These are phyloP conservation scores for Lasiodiplodia hormozganensis DNA, from an alignment of 2,329 filamentous ascomycete genomes.

Conservation along the genomic window DNA sequence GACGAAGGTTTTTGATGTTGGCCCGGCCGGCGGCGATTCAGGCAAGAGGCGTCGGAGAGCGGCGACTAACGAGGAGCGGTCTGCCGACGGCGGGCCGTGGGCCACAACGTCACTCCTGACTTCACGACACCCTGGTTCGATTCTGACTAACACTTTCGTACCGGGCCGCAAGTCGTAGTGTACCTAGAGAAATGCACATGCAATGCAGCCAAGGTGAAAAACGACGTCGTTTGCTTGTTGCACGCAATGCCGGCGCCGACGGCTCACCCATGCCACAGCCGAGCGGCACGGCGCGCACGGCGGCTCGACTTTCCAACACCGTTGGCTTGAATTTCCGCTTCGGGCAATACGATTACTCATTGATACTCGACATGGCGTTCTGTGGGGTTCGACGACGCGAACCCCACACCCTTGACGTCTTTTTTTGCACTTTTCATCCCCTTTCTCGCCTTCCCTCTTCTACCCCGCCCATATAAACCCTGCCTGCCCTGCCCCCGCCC, in stretches of 20 bases:
- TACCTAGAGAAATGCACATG: neutral
- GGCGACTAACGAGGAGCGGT: slow-evolving; percentile 25
- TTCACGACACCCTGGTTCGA: slow-evolving; percentile 19
- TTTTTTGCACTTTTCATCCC: slow-evolving; percentile 18
- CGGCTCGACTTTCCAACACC: neutral
- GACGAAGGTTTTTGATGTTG: neutral
- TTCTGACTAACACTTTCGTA: neutral
- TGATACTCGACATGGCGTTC: slow-evolving; percentile 14
- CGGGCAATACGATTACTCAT: slow-evolving; percentile 25
- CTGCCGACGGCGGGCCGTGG: slow-evolving; percentile 15
- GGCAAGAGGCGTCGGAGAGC: slow-evolving; percentile 12
- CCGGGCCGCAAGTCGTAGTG: no score
- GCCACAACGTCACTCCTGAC: slow-evolving; percentile 14
- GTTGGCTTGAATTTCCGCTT: slow-evolving; percentile 6
- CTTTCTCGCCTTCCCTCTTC: neutral
- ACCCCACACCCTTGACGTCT: slow-evolving; percentile 9
- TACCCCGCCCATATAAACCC: slow-evolving; percentile 9
- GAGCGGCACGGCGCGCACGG: slow-evolving; percentile 10
- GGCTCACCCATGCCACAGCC: neutral
- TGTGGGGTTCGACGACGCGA: slow-evolving; percentile 17
- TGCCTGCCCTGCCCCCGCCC: neutral
- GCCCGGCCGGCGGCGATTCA: neutral
- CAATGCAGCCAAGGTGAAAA: no score
- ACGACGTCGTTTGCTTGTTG: neutral
- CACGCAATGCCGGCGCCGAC: neutral